Base-by-base conservation (phyloP, 495 filamentous ascomycete genomes). In the Corynascus novoguineensis region DNA sequence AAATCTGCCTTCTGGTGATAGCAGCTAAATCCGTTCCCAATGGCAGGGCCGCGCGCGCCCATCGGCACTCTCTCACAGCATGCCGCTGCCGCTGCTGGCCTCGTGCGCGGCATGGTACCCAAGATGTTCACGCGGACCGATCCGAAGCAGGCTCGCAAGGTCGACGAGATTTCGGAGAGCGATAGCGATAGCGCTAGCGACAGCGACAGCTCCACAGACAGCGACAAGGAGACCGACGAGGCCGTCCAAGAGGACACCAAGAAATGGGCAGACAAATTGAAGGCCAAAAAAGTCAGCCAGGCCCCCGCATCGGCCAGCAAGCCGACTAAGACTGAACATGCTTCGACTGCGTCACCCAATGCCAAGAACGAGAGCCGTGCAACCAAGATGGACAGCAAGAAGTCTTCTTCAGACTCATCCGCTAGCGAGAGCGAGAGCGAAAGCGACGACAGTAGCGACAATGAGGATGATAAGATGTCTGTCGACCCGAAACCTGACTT, bases 31-130 rank as follows among this genome's bases (percentile, higher is more conserved):
- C 37, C 53, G 50, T 17, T 34, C 14, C 12, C 56, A 15, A 73
- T 73, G 71, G 62, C 68, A 45, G 66, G 66, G 58, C 68, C 69
- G 27, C 63, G 60, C 50, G 66, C 66, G 50, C 68, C 62, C 60
- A 50, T 70, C 53, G 65, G 64, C 49, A 67, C 64, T 24, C 60
- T 70, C 11, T 56, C 52, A 6, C 65, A 69, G 50, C 71, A 73
- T 52, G 61, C 62, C 24, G 50, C 60, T 15, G 62, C 55, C 1
- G 63, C 60, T 11, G 66, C 68, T 4, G 62, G 42, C 45, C 61
- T 73, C 19, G 60, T 55, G 34, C 62, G 62, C 53, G 53, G 41
- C 38, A 65, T 64, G 51, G 50, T 55, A 38, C 45, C 57, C 38
- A 48, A 47, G 32, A 44, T 55, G 48, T 63, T 60, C 47, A 53